A percentile compares a stretch with the other conserved stretches of the same genome.
Evolutionary conservation across 176 grass and related monocot species (phyloP).

Genomic region (Oryza meridionalis): DNA sequence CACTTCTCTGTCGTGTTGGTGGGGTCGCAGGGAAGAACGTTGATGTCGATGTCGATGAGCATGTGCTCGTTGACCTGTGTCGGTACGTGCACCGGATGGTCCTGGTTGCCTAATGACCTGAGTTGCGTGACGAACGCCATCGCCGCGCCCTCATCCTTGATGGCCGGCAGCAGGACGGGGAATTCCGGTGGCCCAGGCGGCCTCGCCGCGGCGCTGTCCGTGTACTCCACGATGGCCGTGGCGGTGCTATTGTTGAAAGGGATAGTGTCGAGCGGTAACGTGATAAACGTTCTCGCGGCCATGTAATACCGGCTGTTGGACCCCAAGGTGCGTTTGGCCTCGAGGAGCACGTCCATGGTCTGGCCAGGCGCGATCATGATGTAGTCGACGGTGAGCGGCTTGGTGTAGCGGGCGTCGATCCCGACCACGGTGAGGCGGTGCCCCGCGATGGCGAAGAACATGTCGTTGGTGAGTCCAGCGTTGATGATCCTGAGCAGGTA

Average conservation of each 20-base stretch:
- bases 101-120: conserved; percentile 28
- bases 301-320: conserved; percentile 52
- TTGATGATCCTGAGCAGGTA: conserved; percentile 68
- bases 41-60: conserved; percentile 35
- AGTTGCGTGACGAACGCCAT: conserved; percentile 12
- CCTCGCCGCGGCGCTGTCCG: background rate
- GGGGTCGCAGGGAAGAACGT: conserved; percentile 19
- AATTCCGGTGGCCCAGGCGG: background rate
- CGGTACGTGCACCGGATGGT: conserved; percentile 11
- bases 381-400: conserved; percentile 34
- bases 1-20: background rate
- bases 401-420: conserved; percentile 56
- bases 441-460: conserved; percentile 60
- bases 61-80: conserved; percentile 29
- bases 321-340: background rate
- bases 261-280: background rate
- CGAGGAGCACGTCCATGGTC: conserved; percentile 48
- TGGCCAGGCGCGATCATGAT: conserved; percentile 41
- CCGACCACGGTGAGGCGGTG: conserved; percentile 61
- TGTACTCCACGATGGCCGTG: conserved; percentile 47
- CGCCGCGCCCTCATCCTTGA: conserved; percentile 1
- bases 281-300: conserved; percentile 31
- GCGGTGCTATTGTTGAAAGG: conserved; percentile 11
- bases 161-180: conserved; percentile 15
- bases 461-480: conserved; percentile 52